A percentile compares a stretch with the other conserved stretches of the same genome.
phyloP scores from a whole-genome alignment of 331 rosid species.

The Quercus tomentella region DNA sequence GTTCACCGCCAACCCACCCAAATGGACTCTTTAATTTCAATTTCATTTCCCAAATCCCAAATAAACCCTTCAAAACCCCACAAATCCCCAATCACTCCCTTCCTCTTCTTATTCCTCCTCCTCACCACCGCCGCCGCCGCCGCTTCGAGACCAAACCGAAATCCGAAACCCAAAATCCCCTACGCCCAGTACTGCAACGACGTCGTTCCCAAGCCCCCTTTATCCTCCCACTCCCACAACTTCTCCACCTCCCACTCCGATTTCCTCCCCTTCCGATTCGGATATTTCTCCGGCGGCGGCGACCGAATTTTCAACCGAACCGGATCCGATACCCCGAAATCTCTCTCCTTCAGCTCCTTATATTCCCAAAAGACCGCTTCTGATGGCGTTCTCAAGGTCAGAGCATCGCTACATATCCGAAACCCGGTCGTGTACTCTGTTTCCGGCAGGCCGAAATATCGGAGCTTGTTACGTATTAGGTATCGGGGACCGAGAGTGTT shows the following conservation, averaged over 20 bases:
- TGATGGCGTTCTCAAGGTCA: constrained; percentile 34
- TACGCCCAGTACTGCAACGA: constrained; percentile 51
- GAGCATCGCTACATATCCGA: constrained; percentile 33
- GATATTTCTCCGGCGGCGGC: constrained; percentile 58
- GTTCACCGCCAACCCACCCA: neutral
- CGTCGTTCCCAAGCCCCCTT: constrained; percentile 39
- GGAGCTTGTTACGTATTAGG: no score
- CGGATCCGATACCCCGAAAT: neutral
- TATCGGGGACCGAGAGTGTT: constrained; percentile 25
- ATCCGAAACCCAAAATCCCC: constrained; percentile 4
- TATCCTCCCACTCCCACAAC: neutral
- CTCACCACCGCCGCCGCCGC: neutral
- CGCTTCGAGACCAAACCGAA: neutral
- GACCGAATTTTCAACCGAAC: constrained; percentile 31
- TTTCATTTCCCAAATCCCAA: constrained; percentile 16
- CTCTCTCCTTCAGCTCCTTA: constrained; percentile 14
- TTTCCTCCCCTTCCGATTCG: constrained; percentile 29
- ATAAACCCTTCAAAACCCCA: constrained; percentile 18
- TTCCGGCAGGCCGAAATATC: no score
- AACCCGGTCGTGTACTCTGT: neutral
- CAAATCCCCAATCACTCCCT: neutral
- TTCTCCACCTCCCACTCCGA: constrained; percentile 6
- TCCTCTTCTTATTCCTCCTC: constrained; percentile 9
- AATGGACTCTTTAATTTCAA: constrained; percentile 32
- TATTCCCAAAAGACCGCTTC: constrained; percentile 18